Conservation (phyloP, 805 yeast species). For the Wickerhamomyces subpelliculosus region DNA sequence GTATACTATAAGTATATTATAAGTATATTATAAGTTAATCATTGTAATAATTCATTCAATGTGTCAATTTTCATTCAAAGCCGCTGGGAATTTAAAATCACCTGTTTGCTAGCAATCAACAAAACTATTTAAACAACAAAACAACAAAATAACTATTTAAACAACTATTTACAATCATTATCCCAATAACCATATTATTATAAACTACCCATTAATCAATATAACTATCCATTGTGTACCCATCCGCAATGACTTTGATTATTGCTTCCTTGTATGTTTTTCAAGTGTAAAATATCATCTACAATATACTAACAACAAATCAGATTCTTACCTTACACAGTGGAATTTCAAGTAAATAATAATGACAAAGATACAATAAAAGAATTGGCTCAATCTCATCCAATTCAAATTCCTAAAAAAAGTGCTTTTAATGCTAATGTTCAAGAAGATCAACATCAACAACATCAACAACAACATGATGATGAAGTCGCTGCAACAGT, state of each 20-base stretch:
- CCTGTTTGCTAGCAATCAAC: no score
- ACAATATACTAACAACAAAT: background rate
- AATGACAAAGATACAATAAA: conserved; percentile 22
- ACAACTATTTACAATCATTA: no score
- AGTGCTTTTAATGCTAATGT: conserved; percentile 3
- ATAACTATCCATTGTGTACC: background rate
- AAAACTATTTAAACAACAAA: no score
- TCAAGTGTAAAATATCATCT: no score
- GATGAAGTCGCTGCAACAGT: no score
- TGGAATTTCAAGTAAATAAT: conserved; percentile 40
- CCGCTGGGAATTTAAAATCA: no score
- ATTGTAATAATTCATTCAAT: no score
- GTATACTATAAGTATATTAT: no score
- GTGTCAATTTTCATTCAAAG: no score
- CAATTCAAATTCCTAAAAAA: conserved; percentile 11
- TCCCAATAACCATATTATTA: no score
- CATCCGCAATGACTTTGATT: conserved; percentile 49
- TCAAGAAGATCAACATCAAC: conserved; percentile 9
- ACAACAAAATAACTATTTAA: no score
- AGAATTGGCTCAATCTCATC: conserved; percentile 20
- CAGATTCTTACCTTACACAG: conserved; percentile 68
- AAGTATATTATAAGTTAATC: no score
- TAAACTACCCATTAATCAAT: background rate
- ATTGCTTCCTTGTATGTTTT: conserved; percentile 60
- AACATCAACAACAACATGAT: conserved; percentile 4